phyloP scores from a whole-genome alignment of 1,139 yeast species.

The Yamadazyma sp. region DNA sequence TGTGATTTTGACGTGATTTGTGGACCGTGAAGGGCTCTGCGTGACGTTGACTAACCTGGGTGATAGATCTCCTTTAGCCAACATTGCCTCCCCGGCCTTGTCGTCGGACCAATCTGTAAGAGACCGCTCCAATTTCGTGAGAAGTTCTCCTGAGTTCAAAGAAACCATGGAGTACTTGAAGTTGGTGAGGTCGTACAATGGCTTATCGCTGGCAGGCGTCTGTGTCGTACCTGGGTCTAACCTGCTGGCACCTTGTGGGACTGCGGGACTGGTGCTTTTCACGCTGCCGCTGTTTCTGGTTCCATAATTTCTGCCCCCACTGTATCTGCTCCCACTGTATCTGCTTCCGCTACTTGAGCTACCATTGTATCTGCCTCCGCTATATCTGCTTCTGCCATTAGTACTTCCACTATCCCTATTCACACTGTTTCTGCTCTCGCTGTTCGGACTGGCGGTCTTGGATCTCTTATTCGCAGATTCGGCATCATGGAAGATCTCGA shows the following conservation, averaged over 20 bases:
- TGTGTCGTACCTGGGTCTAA: conserved; percentile 1
- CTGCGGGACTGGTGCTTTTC: not conserved
- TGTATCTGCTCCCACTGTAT: not conserved
- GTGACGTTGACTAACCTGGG: not conserved
- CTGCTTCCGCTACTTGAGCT: no score
- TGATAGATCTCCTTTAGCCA: conserved; percentile 4
- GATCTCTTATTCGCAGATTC: not conserved
- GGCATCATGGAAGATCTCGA: conserved; percentile 6
- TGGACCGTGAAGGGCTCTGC: no score
- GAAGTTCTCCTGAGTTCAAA: conserved; percentile 34
- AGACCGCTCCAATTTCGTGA: conserved; percentile 27
- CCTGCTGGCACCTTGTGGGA: not conserved
- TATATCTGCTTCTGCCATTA: no score
- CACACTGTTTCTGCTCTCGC: no score
- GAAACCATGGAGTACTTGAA: conserved; percentile 10
- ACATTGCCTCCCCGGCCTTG: conserved; percentile 7
- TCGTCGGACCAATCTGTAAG: conserved; percentile 13
- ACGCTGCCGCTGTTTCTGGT: not conserved
- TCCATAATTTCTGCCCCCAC: not conserved
- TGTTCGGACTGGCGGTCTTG: not conserved
- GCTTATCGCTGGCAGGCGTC: conserved; percentile 8
- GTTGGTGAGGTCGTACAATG: conserved; percentile 5
- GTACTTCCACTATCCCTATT: not conserved
- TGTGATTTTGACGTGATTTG: no score
- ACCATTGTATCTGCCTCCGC: no score